These are phyloP conservation scores for Cytidiella melzeri DNA, from an alignment of 768 basidiomycete species.

Conservation along the genomic window DNA sequence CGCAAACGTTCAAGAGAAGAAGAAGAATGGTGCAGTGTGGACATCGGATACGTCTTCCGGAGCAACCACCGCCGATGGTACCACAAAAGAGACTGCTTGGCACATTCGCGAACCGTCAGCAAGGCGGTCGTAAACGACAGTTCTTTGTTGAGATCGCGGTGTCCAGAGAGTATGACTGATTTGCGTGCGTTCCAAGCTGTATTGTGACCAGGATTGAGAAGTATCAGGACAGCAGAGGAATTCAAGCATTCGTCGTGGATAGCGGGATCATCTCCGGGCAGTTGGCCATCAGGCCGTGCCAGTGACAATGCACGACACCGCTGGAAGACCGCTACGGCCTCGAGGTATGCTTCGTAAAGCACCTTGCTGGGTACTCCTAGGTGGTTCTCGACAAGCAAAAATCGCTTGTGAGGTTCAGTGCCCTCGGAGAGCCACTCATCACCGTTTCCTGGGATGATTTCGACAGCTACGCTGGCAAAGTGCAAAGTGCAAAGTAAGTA, in stretches of 20 bases:
- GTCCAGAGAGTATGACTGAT: conserved; percentile 35
- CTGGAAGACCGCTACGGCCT: conserved; percentile 30
- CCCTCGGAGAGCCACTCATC: conserved; percentile 36
- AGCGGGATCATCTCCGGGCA: no score
- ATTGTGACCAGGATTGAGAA: conserved; percentile 65
- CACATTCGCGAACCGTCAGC: conserved; percentile 44
- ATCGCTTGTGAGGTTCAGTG: conserved; percentile 26
- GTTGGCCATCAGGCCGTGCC: neutral
- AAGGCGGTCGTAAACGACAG: conserved; percentile 41
- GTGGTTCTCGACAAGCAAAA: conserved; percentile 50
- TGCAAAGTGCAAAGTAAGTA: no score
- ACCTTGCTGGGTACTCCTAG: conserved; percentile 61
- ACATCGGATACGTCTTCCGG: conserved; percentile 24
- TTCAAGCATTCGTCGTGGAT: conserved; percentile 23
- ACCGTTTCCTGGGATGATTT: conserved; percentile 56
- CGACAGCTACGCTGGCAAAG: conserved; percentile 31
- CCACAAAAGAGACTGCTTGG: conserved; percentile 67
- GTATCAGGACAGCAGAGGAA: conserved; percentile 45
- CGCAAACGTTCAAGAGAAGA: neutral
- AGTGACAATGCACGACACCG: neutral
- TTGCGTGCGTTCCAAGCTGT: conserved; percentile 63
- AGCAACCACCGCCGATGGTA: conserved; percentile 67
- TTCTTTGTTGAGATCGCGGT: conserved; percentile 38
- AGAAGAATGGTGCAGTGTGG: neutral
- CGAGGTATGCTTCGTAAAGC: conserved; percentile 46